phyloP scores from a whole-genome alignment of 2,329 filamentous ascomycete species.

The Lecanosticta acicola region DNA sequence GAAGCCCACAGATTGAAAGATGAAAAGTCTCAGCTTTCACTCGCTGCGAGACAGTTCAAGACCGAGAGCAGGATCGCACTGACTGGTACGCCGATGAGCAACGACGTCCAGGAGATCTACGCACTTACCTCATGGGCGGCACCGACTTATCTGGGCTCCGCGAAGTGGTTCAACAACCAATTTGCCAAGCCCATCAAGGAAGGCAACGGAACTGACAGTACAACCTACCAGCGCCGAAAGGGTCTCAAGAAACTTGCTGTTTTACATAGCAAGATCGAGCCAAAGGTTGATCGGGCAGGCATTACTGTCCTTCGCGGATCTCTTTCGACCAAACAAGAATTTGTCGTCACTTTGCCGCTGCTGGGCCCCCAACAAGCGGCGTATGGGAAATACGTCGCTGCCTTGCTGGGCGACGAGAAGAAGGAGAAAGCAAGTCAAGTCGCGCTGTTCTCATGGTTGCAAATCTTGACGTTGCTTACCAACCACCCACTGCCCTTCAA shows the following conservation, averaged over 20 bases:
- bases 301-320: slow-evolving; percentile 61
- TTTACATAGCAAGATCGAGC: slow-evolving; percentile 64
- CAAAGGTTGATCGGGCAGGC: slow-evolving; percentile 72
- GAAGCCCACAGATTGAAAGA: slow-evolving; percentile 82
- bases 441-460: slow-evolving; percentile 52
- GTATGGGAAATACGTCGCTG: slow-evolving; percentile 53
- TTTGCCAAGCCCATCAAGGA: slow-evolving; percentile 68
- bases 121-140: slow-evolving; percentile 85
- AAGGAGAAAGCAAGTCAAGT: slow-evolving; percentile 36
- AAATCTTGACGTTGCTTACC: slow-evolving; percentile 49
- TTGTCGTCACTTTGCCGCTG: slow-evolving; percentile 68
- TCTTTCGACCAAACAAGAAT: slow-evolving; percentile 72
- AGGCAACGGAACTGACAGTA: slow-evolving; percentile 65
- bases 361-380: slow-evolving; percentile 58
- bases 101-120: slow-evolving; percentile 78
- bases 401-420: slow-evolving; percentile 32
- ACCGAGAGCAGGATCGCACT: slow-evolving; percentile 72
- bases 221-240: slow-evolving; percentile 47
- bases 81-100: slow-evolving; percentile 80
- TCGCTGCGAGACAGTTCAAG: slow-evolving; percentile 53
- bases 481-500: slow-evolving; percentile 54
- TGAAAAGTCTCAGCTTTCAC: slow-evolving; percentile 46
- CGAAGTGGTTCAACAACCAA: slow-evolving; percentile 61
- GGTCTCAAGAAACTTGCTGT: slow-evolving; percentile 63
- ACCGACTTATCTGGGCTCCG: slow-evolving; percentile 66